These are phyloP conservation scores for Selenicereus undatus DNA, from an alignment of 148 eudicot genomes.

Conservation along the genomic window DNA sequence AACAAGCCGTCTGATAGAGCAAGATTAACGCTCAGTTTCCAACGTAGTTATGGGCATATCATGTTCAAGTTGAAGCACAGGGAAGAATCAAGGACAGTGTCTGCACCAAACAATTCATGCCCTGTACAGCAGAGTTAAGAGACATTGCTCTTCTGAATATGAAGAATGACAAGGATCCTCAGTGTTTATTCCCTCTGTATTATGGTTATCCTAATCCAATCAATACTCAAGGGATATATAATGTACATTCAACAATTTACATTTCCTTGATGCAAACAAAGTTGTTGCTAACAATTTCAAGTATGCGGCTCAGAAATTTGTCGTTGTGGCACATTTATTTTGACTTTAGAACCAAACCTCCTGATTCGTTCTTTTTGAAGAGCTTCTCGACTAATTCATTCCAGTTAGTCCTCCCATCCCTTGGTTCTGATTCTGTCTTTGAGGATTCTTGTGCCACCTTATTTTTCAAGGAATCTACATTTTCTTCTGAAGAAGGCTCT, in stretches of 20 bases:
- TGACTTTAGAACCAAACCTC: constrained; percentile 21
- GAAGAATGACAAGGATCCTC: not conserved
- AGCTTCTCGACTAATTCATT: constrained; percentile 46
- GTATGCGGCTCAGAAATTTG: not conserved
- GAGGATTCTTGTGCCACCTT: constrained; percentile 12
- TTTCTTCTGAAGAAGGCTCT: constrained; percentile 13
- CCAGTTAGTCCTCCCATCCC: constrained; percentile 41
- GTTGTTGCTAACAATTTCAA: not conserved
- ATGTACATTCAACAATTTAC: constrained; percentile 1
- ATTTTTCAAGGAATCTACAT: not conserved
- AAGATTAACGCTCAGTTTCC: too few species aligned
- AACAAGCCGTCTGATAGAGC: too few species aligned
- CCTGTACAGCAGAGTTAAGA: not conserved
- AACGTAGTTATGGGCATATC: too few species aligned
- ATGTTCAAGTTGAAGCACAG: too few species aligned
- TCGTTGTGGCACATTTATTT: constrained; percentile 9
- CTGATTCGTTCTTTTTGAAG: constrained; percentile 32
- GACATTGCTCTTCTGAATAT: not conserved
- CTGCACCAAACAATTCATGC: too few species aligned
- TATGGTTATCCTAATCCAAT: not conserved
- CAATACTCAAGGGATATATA: not conserved
- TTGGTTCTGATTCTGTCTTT: constrained; percentile 3
- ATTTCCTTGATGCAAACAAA: not conserved
- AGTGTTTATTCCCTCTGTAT: not conserved
- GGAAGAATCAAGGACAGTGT: too few species aligned